Conservation (phyloP, 192 early-diverging fungal genomes). For the Umbelopsis vinacea region DNA sequence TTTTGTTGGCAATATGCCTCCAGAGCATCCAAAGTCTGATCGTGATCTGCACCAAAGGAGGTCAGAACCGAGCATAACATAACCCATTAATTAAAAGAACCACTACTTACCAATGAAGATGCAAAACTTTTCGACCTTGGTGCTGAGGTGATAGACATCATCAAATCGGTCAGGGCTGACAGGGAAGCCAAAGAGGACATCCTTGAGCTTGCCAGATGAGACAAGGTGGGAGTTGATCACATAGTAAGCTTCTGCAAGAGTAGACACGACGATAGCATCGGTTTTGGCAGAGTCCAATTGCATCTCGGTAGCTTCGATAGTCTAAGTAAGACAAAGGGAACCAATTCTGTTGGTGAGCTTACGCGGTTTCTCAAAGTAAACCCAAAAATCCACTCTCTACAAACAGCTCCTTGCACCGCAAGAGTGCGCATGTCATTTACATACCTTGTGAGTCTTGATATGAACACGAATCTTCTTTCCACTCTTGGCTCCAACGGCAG, state of each 20-base stretch:
- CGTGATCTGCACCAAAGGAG: constrained; percentile 25
- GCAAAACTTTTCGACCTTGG: constrained; percentile 29
- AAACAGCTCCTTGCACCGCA: too few species aligned
- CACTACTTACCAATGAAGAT: constrained; percentile 36
- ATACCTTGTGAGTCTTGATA: constrained; percentile 44
- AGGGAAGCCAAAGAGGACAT: constrained; percentile 37
- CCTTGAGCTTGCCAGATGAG: constrained; percentile 27
- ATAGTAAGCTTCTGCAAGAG: constrained; percentile 39
- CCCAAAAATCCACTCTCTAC: not conserved
- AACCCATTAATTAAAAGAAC: not conserved
- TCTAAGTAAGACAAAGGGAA: constrained; percentile 15
- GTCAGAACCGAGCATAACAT: not conserved
- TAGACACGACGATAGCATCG: constrained; percentile 40
- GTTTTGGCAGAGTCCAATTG: constrained; percentile 26
- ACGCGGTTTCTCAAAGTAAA: too few species aligned
- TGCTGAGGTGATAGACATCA: constrained; percentile 26
- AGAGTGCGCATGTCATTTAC: not conserved
- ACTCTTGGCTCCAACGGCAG: constrained; percentile 11
- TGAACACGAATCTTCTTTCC: constrained; percentile 36
- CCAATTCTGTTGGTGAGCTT: not conserved
- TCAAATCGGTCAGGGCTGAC: constrained; percentile 38
- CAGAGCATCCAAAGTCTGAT: constrained; percentile 31
- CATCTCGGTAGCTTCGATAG: constrained; percentile 38
- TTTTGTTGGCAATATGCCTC: constrained; percentile 25
- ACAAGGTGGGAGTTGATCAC: constrained; percentile 35